phyloP scores from a whole-genome alignment of 2,329 filamentous ascomycete species.

The Trichocomaceae sp. region DNA sequence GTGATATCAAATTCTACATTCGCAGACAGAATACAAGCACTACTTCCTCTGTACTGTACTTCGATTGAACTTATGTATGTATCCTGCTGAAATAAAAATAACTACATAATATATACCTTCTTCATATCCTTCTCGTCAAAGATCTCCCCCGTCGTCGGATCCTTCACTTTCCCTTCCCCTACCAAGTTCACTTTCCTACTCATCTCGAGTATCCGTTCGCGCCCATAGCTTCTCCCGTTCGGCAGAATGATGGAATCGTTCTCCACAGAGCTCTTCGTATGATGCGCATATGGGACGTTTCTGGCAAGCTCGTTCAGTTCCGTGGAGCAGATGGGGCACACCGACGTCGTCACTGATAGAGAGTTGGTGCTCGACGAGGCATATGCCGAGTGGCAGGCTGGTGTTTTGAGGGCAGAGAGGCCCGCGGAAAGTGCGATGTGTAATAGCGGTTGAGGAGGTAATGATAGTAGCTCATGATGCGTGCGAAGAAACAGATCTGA shows the following conservation, averaged over 20 bases:
- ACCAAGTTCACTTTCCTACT: constrained; percentile 68
- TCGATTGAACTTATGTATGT: not conserved
- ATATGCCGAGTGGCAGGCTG: constrained; percentile 72
- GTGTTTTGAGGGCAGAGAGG: constrained; percentile 90
- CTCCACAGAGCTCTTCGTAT: constrained; percentile 89
- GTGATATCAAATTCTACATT: too few species aligned
- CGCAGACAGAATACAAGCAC: too few species aligned
- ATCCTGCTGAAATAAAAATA: not conserved
- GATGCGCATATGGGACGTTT: constrained; percentile 87
- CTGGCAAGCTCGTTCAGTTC: constrained; percentile 88
- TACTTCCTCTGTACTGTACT: not conserved
- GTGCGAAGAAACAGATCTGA: constrained; percentile 75
- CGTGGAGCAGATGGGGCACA: constrained; percentile 93
- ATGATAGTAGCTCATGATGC: constrained; percentile 75
- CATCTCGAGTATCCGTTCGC: constrained; percentile 64
- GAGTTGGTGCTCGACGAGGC: constrained; percentile 50
- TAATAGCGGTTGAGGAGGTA: constrained; percentile 75
- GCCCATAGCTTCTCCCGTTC: constrained; percentile 79
- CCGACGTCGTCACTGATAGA: constrained; percentile 57
- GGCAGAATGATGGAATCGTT: constrained; percentile 79
- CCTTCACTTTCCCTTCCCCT: constrained; percentile 60
- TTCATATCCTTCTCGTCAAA: constrained; percentile 59
- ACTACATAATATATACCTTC: constrained; percentile 84
- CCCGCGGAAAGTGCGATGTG: constrained; percentile 88
- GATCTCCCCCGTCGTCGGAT: constrained; percentile 67